These are phyloP conservation scores for Eucalyptus viminalis DNA, from an alignment of 345 rosid species.

Conservation along the genomic window DNA sequence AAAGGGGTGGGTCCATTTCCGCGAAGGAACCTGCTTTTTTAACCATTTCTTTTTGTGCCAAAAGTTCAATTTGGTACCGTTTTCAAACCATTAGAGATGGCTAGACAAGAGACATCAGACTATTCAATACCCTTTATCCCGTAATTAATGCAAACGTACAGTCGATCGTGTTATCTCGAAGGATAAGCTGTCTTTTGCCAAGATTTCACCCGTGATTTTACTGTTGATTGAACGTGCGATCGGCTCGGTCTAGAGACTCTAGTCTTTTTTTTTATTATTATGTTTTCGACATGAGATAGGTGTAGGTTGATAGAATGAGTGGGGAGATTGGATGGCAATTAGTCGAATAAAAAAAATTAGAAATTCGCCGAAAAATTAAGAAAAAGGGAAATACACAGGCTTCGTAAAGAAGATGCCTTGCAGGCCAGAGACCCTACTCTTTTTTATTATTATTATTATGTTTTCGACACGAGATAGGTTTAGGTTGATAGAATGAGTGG, in stretches of 20 bases:
- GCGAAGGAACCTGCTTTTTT: neutral
- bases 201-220: accelerated
- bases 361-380: neutral
- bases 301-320: neutral
- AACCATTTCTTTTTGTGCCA: neutral
- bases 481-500: accelerated
- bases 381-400: neutral
- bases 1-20: neutral
- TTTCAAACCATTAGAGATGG: neutral
- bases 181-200: accelerated
- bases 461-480: accelerated
- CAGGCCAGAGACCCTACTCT: constrained; percentile 1
- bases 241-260: neutral
- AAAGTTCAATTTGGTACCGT: neutral
- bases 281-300: no score
- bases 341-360: neutral
- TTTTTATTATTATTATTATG: neutral
- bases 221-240: neutral
- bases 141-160: neutral
- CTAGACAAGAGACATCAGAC: neutral
- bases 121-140: neutral
- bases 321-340: neutral
- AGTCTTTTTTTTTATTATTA: neutral
- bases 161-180: neutral
- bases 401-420: constrained; percentile 48